phyloP scores from a whole-genome alignment of 768 basidiomycete genomes.

The Mycena alexandri region DNA sequence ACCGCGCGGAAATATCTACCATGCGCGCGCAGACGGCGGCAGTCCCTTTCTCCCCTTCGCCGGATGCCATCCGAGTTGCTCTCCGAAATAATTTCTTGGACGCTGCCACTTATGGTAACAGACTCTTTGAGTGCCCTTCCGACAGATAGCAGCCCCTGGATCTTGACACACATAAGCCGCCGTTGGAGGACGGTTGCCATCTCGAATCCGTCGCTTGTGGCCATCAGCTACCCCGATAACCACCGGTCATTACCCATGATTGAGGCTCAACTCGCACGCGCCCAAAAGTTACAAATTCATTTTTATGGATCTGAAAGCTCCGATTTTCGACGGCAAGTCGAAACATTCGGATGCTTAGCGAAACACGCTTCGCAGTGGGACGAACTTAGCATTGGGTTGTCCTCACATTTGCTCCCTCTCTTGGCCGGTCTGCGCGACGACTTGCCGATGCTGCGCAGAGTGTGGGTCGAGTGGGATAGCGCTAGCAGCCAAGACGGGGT shows the following conservation, averaged over 20 bases:
- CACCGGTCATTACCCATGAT: neutral
- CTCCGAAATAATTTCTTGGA: conserved; percentile 19
- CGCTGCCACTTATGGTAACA: neutral
- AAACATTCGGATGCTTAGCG: neutral
- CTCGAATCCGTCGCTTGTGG: neutral
- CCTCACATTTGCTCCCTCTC: neutral
- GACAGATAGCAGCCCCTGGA: too few relatives aligned
- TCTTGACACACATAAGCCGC: neutral
- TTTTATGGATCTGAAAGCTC: neutral
- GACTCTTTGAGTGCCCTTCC: too few relatives aligned
- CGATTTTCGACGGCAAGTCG: neutral
- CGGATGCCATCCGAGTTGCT: conserved; percentile 8
- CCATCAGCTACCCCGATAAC: too few relatives aligned
- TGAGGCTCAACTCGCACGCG: neutral
- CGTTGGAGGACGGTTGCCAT: conserved; percentile 16
- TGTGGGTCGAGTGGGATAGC: neutral
- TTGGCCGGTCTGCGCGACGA: neutral
- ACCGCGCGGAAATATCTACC: neutral
- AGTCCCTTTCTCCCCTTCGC: conserved; percentile 12
- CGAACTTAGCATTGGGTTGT: conserved; percentile 1
- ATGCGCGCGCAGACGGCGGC: neutral
- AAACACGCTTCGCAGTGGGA: conserved; percentile 6
- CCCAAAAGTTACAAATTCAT: neutral
- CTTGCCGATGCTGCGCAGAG: neutral
- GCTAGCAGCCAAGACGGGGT: neutral